These are phyloP conservation scores for Smittium culicis DNA, from an alignment of 371 early-diverging fungal genomes.

Conservation along the genomic window DNA sequence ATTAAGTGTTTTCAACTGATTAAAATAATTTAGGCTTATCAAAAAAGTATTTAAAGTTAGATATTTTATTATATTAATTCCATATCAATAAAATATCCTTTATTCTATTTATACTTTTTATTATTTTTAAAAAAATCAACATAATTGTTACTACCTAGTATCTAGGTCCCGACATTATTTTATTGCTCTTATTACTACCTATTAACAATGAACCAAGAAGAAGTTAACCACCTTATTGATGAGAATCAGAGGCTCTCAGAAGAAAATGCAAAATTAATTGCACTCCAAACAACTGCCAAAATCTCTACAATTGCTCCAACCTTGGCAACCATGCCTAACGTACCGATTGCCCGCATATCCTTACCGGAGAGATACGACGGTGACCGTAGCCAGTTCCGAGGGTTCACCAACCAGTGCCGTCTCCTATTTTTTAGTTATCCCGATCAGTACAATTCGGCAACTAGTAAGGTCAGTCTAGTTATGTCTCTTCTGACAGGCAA, in stretches of 20 bases:
- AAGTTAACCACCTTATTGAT: background rate
- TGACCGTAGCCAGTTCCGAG: background rate
- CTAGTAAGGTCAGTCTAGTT: conserved; percentile 18
- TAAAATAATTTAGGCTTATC: no score
- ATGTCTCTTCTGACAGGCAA: conserved; percentile 14
- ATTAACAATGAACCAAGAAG: background rate
- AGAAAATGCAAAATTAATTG: background rate
- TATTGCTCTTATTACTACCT: background rate
- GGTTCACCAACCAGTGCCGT: background rate
- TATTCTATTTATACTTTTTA: no score
- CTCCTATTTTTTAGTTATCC: background rate
- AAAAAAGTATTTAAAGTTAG: no score
- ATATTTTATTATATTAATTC: no score
- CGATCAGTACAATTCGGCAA: background rate
- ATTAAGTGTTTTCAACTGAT: no score
- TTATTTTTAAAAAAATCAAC: no score
- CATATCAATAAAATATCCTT: no score
- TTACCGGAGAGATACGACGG: conserved; percentile 7
- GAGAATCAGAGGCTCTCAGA: background rate
- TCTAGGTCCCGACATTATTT: background rate
- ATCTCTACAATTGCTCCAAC: background rate
- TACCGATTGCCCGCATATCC: no score
- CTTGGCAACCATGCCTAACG: no score
- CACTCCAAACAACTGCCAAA: background rate
- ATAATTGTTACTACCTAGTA: no score